These are phyloP conservation scores for Aspergillus sclerotioniger DNA, from an alignment of 495 filamentous ascomycete species.

Conservation along the genomic window DNA sequence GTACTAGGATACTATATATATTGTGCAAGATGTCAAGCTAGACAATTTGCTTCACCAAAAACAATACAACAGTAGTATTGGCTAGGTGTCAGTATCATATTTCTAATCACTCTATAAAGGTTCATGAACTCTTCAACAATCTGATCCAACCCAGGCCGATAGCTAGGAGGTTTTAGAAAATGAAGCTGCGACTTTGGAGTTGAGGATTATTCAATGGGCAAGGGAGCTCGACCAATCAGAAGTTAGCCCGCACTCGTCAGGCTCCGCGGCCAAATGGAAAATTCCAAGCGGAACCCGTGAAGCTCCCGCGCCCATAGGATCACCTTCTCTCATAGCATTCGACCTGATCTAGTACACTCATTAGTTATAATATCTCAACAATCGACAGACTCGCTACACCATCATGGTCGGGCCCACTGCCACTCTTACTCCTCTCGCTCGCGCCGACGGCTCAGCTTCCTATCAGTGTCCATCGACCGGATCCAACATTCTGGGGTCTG, in stretches of 20 bases:
- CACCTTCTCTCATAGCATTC: neutral
- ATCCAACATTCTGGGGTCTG: slow-evolving; percentile 77
- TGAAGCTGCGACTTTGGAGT: neutral
- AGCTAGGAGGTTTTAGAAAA: no score
- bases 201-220: slow-evolving; percentile 4
- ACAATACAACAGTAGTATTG: no score
- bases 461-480: slow-evolving; percentile 67
- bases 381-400: neutral
- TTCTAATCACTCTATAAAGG: no score
- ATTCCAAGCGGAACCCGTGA: slow-evolving; percentile 14
- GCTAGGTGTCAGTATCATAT: no score
- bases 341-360: neutral
- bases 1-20: no score
- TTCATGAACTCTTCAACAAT: no score
- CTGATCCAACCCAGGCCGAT: no score
- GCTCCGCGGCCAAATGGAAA: slow-evolving; percentile 18
- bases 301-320: neutral
- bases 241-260: slow-evolving; percentile 12
- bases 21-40: no score
- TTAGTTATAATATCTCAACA: neutral
- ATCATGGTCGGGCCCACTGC: slow-evolving; percentile 40
- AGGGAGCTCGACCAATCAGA: slow-evolving; percentile 21
- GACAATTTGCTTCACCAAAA: no score
- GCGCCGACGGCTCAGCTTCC: slow-evolving; percentile 84
- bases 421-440: slow-evolving; percentile 54